Conservation (phyloP, 2,329 filamentous ascomycete species). For the Bisporella sp. region DNA sequence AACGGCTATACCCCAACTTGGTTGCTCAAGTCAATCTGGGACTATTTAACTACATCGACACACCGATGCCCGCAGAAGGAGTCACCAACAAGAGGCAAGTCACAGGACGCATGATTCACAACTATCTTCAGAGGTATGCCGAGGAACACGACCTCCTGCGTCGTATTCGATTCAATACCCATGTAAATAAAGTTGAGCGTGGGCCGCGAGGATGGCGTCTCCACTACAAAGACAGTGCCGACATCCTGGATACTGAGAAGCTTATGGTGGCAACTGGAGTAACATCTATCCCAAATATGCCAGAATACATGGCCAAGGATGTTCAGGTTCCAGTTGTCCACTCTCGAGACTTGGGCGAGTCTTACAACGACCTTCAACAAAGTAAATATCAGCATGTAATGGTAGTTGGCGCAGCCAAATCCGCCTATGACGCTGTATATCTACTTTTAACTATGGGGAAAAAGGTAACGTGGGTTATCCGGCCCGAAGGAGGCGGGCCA, state of each 20-base stretch:
- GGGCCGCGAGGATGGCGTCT: neutral
- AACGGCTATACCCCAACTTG: slow-evolving; percentile 59
- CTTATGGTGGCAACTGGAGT: neutral
- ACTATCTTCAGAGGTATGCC: neutral
- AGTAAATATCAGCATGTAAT: slow-evolving; percentile 2
- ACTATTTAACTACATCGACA: slow-evolving; percentile 30
- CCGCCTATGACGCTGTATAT: slow-evolving; percentile 5
- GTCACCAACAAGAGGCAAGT: neutral
- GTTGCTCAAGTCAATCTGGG: slow-evolving; percentile 33
- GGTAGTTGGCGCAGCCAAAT: slow-evolving; percentile 6
- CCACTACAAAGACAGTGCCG: neutral
- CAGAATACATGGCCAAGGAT: neutral
- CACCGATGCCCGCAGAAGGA: neutral
- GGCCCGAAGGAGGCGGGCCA: slow-evolving; percentile 14
- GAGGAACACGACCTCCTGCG: neutral
- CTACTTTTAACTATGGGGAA: slow-evolving; percentile 4
- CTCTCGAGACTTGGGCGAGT: neutral
- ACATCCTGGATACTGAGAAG: neutral
- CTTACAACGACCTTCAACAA: neutral
- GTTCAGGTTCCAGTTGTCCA: neutral
- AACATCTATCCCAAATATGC: neutral
- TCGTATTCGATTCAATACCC: neutral
- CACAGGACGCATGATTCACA: neutral
- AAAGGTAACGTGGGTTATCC: slow-evolving; percentile 7
- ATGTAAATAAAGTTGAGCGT: neutral